Base-by-base conservation (phyloP, 1,284 basidiomycete genomes). In the Cutaneotrichosporon arboriforme region DNA sequence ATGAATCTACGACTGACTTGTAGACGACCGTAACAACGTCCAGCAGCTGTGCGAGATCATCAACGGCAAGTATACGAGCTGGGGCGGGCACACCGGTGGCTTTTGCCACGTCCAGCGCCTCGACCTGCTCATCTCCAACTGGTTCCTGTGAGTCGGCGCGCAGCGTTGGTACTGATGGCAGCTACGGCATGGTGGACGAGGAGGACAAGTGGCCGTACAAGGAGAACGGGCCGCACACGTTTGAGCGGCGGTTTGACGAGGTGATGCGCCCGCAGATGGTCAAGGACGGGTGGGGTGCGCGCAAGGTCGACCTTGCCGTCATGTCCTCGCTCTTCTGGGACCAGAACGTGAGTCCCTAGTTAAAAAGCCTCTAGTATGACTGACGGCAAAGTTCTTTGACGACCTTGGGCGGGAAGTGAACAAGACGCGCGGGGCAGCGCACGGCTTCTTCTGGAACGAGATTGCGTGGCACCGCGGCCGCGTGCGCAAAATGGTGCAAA, bases 111-210 rank as follows among this genome's bases (percentile, higher is more conserved):
- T 58, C 26, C 50, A 49, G 18, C 50, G 54, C 36, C 50, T 57
- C 12, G 51, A 61, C 41, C 23, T 63, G 17, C 46, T 56, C 5
- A 38, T 63, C 37, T 49, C 47, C 7, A 61, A 59, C 47, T 63
- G 62, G 62, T 63, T 63, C 58, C 49, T 63, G 62, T 63, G 40
- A 43, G 62, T 58, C 15, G 15, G 3, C 7, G 7, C 5, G 21
- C 10, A 13, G 4, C 12, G 3, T 22, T 15, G 13, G 10, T 18
- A 22, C 40, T 37, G 33, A 21, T 17, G 2, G n/a, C 47, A 63
- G 62, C 12, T 58, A 49, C 42, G 62, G 62, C 20, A 59, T 63
- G 57, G 48, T 56, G n/a, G 62, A 63, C 51, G 39, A 48, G n/a
- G 55, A 61, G 15, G 53, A 49, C 41, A 46, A 49, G 2, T 63